Percentiles rank a stretch among this genome's conserved stretches.
Evolutionary conservation across 768 basidiomycete genomes (phyloP).

Genomic region (Tremella yokohamensis): DNA sequence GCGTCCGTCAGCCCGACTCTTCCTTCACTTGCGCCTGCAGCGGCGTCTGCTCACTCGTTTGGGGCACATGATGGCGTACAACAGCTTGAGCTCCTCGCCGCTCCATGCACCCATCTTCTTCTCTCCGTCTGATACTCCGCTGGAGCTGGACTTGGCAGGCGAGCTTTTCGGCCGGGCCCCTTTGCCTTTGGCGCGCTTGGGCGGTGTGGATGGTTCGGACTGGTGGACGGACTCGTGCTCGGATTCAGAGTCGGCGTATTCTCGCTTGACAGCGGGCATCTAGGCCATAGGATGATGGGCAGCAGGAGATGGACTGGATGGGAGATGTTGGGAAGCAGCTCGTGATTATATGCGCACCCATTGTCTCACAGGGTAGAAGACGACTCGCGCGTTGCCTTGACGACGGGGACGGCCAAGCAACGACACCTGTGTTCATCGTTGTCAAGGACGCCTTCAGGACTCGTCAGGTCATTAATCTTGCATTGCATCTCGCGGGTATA

Average conservation of each 20-base stretch:
- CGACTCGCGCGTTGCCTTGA: no score
- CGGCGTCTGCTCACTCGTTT: conserved; percentile 17
- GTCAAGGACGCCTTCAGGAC: no score
- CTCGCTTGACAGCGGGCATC: not conserved
- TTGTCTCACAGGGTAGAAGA: no score
- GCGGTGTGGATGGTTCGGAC: not conserved
- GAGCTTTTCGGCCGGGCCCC: conserved; percentile 4
- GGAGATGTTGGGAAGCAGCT: no score
- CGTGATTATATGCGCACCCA: no score
- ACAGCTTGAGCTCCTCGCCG: conserved; percentile 24
- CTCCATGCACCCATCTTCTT: conserved; percentile 30
- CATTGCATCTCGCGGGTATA: no score
- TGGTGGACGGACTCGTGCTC: not conserved
- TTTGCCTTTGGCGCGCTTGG: conserved; percentile 5
- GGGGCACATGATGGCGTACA: conserved; percentile 31
- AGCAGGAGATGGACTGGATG: no score
- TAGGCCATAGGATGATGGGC: no score
- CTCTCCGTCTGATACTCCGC: not conserved
- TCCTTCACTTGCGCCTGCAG: not conserved
- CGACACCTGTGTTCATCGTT: no score
- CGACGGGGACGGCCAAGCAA: no score
- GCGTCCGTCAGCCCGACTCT: conserved; percentile 7
- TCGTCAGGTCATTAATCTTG: no score
- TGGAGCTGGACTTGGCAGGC: not conserved
- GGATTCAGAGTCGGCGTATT: not conserved